phyloP scores from a whole-genome alignment of 306 rosid species.

The Urtica urens region DNA sequence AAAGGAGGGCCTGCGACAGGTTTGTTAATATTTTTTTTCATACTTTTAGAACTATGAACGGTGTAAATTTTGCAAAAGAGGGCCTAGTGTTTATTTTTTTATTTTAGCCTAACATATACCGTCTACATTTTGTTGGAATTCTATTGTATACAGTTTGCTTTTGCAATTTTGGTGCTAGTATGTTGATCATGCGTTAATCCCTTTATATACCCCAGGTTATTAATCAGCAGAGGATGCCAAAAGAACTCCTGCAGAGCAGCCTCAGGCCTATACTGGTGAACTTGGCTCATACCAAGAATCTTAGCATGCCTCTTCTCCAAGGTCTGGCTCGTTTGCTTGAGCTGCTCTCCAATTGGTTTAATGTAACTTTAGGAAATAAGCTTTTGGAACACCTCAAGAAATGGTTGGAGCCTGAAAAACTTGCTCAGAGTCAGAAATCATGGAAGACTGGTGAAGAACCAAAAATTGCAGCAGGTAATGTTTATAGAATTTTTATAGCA shows the following conservation, averaged over 20 bases:
- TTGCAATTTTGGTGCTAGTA: too few species aligned
- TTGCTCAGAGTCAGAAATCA: constrained; percentile 84
- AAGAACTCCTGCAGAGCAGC: constrained; percentile 92
- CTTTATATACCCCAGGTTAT: constrained; percentile 86
- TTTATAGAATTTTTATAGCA: constrained; percentile 19
- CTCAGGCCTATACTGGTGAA: constrained; percentile 95
- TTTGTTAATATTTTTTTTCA: constrained; percentile 10
- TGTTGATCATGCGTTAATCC: too few species aligned
- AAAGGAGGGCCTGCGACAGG: constrained; percentile 98
- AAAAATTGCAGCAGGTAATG: constrained; percentile 91
- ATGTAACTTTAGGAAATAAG: constrained; percentile 90
- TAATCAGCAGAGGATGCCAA: constrained; percentile 93
- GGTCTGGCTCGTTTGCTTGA: constrained; percentile 98
- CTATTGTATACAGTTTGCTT: too few species aligned
- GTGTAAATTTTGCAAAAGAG: constrained; percentile 12
- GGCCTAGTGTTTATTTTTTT: too few species aligned
- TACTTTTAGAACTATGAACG: too few species aligned
- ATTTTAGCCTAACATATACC: too few species aligned
- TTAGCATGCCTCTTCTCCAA: constrained; percentile 96
- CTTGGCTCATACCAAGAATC: constrained; percentile 92
- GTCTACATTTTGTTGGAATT: too few species aligned
- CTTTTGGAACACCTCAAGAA: constrained; percentile 89
- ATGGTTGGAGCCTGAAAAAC: constrained; percentile 99
- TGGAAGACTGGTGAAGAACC: constrained; percentile 99
- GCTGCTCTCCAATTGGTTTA: constrained; percentile 92